These are phyloP conservation scores for Anthracocystis walkeri DNA, from an alignment of 1,284 basidiomycete genomes.

Conservation along the genomic window DNA sequence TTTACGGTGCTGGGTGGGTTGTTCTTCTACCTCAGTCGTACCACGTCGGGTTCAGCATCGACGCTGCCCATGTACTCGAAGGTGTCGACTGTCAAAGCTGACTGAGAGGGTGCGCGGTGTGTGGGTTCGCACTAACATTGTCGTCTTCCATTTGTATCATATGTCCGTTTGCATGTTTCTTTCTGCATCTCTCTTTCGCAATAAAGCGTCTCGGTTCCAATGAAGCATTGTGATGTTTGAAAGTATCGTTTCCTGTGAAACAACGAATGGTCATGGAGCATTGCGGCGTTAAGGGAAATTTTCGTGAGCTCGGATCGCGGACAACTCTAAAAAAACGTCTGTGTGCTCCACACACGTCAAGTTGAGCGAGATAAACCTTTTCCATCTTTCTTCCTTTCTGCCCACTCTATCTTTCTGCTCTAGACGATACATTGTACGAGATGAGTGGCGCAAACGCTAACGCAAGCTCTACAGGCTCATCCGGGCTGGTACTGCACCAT, in stretches of 20 bases:
- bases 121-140: neutral
- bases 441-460: slow-evolving; percentile 6
- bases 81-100: slow-evolving; percentile 47
- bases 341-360: slow-evolving; percentile 2
- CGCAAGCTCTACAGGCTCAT: neutral
- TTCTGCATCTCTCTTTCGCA: neutral
- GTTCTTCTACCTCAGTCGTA: slow-evolving; percentile 37
- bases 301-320: slow-evolving; percentile 1
- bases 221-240: too few relatives aligned
- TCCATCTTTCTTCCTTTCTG: slow-evolving; percentile 1
- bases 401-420: neutral
- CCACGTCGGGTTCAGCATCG: slow-evolving; percentile 7
- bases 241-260: too few relatives aligned
- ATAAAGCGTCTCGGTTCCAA: too few relatives aligned
- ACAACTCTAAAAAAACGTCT: neutral
- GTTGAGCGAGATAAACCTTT: neutral
- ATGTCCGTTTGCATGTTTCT: neutral
- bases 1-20: slow-evolving; percentile 21
- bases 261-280: too few relatives aligned
- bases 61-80: slow-evolving; percentile 43
- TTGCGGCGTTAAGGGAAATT: neutral
- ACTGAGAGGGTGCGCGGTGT: slow-evolving; percentile 9
- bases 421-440: neutral
- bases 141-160: neutral
- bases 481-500: slow-evolving; percentile 41